Conservation (phyloP, 108 stramenopile species). For the Skeletonema tropicum region DNA sequence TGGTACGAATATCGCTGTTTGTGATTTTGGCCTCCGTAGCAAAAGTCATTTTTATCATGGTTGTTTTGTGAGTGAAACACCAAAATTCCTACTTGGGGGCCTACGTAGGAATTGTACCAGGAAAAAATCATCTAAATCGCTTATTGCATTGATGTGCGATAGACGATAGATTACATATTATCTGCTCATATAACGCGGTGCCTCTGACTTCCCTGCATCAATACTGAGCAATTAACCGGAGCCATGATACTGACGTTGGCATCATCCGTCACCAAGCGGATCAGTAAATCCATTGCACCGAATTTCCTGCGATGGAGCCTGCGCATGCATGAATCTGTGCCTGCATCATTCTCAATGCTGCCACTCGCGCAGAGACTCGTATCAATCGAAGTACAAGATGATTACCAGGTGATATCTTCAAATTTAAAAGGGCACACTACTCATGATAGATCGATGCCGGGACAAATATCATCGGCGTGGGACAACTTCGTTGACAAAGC, state of each 20-base stretch:
- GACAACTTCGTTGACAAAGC: slow-evolving; percentile 45
- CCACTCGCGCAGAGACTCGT: slow-evolving; percentile 59
- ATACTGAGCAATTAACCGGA: not conserved
- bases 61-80: too few relatives aligned
- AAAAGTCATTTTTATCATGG: too few relatives aligned
- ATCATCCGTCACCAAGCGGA: slow-evolving; percentile 32
- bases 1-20: too few relatives aligned
- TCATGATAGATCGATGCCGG: slow-evolving; percentile 1
- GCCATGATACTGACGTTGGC: slow-evolving; percentile 7
- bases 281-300: slow-evolving; percentile 41
- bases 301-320: slow-evolving; percentile 38
- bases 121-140: too few relatives aligned
- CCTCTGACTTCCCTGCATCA: too few relatives aligned
- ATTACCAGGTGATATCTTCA: slow-evolving; percentile 13
- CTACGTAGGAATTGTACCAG: too few relatives aligned
- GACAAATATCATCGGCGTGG: slow-evolving; percentile 18
- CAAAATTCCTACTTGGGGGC: too few relatives aligned
- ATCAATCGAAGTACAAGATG: slow-evolving; percentile 62
- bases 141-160: too few relatives aligned
- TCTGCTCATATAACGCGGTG: too few relatives aligned
- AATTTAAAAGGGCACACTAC: slow-evolving; percentile 7
- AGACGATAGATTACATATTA: too few relatives aligned
- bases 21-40: too few relatives aligned
- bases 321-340: slow-evolving; percentile 19
- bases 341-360: slow-evolving; percentile 35